These are phyloP conservation scores for Eucalyptus coolabah DNA, from an alignment of 345 rosid genomes.

Conservation along the genomic window DNA sequence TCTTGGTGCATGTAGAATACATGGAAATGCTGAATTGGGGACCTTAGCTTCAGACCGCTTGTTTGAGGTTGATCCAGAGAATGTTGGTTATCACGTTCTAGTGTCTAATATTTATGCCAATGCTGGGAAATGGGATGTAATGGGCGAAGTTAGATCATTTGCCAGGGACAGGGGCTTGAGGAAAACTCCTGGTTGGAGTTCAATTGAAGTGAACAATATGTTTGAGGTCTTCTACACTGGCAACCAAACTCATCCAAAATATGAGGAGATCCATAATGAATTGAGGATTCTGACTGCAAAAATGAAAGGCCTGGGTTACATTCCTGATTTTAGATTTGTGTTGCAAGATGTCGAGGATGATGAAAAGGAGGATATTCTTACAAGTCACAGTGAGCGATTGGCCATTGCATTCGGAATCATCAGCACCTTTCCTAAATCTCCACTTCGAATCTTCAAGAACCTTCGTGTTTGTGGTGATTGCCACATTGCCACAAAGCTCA, in stretches of 20 bases:
- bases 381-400: slow-evolving; percentile 13
- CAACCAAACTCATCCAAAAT: neutral
- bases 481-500: slow-evolving; percentile 50
- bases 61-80: slow-evolving; percentile 17
- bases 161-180: slow-evolving; percentile 15
- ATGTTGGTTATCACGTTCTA: slow-evolving; percentile 24
- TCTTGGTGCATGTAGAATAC: slow-evolving; percentile 40
- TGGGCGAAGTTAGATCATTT: slow-evolving; percentile 20
- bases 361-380: slow-evolving; percentile 6
- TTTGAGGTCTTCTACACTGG: slow-evolving; percentile 7
- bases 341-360: slow-evolving; percentile 15
- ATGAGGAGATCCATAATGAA: slow-evolving; percentile 1
- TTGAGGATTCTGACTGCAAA: slow-evolving; percentile 1
- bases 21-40: slow-evolving; percentile 30
- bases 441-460: slow-evolving; percentile 58
- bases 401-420: slow-evolving; percentile 43
- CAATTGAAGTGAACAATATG: slow-evolving; percentile 22
- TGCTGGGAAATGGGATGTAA: slow-evolving; percentile 33
- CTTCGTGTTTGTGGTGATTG: slow-evolving; percentile 78
- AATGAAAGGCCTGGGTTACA: slow-evolving; percentile 4
- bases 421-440: slow-evolving; percentile 44
- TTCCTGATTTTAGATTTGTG: slow-evolving; percentile 5
- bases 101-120: slow-evolving; percentile 31
- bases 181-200: slow-evolving; percentile 44
- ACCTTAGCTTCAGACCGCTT: slow-evolving; percentile 19